Base-by-base conservation (phyloP, 768 basidiomycete species). In the Pleurotus eryngii region DNA sequence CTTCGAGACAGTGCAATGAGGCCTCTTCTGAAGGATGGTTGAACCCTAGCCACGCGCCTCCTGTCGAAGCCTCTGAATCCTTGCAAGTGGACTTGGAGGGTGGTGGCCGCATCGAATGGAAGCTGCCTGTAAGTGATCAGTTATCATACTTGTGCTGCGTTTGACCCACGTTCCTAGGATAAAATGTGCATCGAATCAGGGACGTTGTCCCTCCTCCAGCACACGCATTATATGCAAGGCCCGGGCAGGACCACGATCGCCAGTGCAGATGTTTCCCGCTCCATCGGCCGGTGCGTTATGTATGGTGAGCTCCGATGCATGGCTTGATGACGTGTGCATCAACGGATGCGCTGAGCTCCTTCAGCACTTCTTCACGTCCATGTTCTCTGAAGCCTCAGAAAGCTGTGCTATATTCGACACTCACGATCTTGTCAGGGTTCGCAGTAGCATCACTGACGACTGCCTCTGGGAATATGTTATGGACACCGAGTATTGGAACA, bases 241-340 rank as follows among this genome's bases (percentile, higher is more conserved):
- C n/a, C n/a, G 8, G 27, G 1, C 27, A 9, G 12, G 4, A n/a
- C 22, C 22, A 43, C 42, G n/a, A 3, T 20, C 18, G 42, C 18
- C 15, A n/a, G 15, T 20, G 42, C 42, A 6, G 18, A 43, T 15
- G n/a, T n/a, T 43, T 20, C 42, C 1, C 42, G 42, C 59, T 0
- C 46, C 68, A 4, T 61, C 57, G 12, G 61, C 64, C 2, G 2
- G 11, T 0, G 20, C 18, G 37, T 51, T 12, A 24, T 65, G 66
- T 18, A 53, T 18, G 5, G 54, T 1, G 49, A 18, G 3, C 60
- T 39, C 47, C 4, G 30, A n/a, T 1, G 56, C 45, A 0, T 48
- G 61, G 0, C 64, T 72, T 12, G 70, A 68, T n/a, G 61, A 66
- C 27, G 55, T 54, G 7, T 68, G 66, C 42, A 46, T 74, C 14